These are phyloP conservation scores for Fusarium neocosmosporiellum DNA, from an alignment of 2,329 filamentous ascomycete genomes.

Conservation along the genomic window DNA sequence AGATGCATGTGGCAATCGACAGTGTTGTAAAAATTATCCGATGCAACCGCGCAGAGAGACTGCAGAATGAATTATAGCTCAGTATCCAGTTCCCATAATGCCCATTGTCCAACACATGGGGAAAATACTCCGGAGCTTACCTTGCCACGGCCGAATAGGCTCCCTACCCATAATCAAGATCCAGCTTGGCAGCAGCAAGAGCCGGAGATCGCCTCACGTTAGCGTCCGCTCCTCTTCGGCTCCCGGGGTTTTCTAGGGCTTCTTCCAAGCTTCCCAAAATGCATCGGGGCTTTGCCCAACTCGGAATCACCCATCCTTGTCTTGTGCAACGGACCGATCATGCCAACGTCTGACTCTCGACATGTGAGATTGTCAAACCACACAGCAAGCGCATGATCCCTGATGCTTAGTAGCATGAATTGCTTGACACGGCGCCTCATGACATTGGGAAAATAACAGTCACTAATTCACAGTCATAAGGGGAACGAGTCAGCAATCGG, in stretches of 20 bases:
- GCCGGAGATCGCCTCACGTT: conserved; percentile 29
- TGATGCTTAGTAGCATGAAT: not conserved
- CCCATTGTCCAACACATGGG: not conserved
- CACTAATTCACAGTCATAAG: not conserved
- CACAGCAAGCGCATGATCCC: not conserved
- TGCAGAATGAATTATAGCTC: not conserved
- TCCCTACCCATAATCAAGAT: not conserved
- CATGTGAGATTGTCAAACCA: conserved; percentile 24
- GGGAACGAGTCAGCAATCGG: not conserved
- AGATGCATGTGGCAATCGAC: conserved; percentile 4
- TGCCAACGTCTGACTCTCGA: conserved; percentile 4
- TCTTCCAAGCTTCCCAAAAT: conserved; percentile 11
- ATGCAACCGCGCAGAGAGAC: not conserved
- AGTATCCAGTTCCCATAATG: not conserved
- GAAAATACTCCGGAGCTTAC: conserved; percentile 2
- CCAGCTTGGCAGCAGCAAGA: conserved; percentile 8
- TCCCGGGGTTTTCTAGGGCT: conserved; percentile 27
- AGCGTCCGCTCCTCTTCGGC: conserved; percentile 23
- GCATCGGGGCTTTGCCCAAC: conserved; percentile 17
- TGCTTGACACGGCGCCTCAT: not conserved
- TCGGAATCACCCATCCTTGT: conserved; percentile 20
- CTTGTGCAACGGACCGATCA: conserved; percentile 19
- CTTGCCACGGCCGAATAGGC: conserved; percentile 1
- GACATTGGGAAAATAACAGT: not conserved
- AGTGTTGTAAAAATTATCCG: not conserved